These are phyloP conservation scores for Echeveria elegans DNA, from an alignment of 164 flowering plant genomes.

Conservation along the genomic window DNA sequence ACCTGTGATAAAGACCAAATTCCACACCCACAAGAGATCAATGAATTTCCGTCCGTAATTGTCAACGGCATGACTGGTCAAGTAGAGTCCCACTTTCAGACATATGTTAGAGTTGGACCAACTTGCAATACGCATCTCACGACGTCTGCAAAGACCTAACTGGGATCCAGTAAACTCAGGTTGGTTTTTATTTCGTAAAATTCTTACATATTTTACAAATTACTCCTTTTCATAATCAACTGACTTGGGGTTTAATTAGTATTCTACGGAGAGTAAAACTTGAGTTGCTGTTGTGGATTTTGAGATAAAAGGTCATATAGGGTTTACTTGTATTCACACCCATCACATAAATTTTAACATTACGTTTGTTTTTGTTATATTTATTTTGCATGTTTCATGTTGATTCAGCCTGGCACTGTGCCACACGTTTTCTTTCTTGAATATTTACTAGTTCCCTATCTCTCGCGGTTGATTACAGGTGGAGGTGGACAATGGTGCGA, in stretches of 20 bases:
- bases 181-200: no score
- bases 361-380: neutral
- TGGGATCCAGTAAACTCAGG: conserved; percentile 95
- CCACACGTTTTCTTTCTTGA: neutral
- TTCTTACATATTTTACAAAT: no score
- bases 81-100: conserved; percentile 70
- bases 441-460: no score
- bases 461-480: no score
- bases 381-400: neutral
- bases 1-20: conserved; percentile 75
- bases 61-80: conserved; percentile 75
- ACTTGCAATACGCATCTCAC: conserved; percentile 63
- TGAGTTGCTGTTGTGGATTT: no score
- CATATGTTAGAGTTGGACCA: conserved; percentile 81
- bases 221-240: no score
- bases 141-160: conserved; percentile 96
- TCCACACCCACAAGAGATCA: conserved; percentile 88
- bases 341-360: no score
- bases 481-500: conserved; percentile 92
- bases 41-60: conserved; percentile 90
- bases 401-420: neutral
- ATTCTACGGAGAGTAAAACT: no score
- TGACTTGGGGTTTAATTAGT: no score
- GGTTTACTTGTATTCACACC: no score
- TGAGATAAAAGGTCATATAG: no score